These are phyloP conservation scores for Chalciporus sp. DNA, from an alignment of 1,284 basidiomycete species.

Conservation along the genomic window DNA sequence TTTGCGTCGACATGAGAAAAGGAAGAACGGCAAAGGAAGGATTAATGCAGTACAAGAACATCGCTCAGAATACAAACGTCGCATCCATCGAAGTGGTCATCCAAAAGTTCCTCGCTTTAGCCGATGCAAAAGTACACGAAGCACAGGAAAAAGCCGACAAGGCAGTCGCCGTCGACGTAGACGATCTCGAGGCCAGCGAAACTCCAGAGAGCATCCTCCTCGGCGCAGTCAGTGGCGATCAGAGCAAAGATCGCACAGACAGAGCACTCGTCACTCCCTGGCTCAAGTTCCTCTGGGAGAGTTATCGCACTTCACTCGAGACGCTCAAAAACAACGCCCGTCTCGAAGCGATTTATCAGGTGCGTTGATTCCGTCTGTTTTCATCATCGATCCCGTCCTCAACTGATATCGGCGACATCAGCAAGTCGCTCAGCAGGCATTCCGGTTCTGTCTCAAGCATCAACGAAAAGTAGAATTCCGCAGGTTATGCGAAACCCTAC, in stretches of 20 bases:
- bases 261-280: slow-evolving; percentile 95
- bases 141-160: slow-evolving; percentile 86
- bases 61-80: slow-evolving; percentile 91
- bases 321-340: slow-evolving; percentile 97
- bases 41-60: slow-evolving; percentile 96
- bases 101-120: slow-evolving; percentile 84
- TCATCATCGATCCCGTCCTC: neutral
- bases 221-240: slow-evolving; percentile 87
- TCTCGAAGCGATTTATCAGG: slow-evolving; percentile 94
- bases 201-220: slow-evolving; percentile 91
- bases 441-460: slow-evolving; percentile 95
- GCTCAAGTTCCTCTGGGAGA: slow-evolving; percentile 99
- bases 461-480: slow-evolving; percentile 97
- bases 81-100: slow-evolving; percentile 93
- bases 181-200: slow-evolving; percentile 89
- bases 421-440: slow-evolving; percentile 97
- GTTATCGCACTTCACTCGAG: slow-evolving; percentile 95
- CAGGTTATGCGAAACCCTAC: slow-evolving; percentile 94
- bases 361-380: slow-evolving; percentile 35
- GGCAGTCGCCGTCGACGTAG: slow-evolving; percentile 74
- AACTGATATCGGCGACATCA: slow-evolving; percentile 32
- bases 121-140: slow-evolving; percentile 86
- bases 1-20: slow-evolving; percentile 95
- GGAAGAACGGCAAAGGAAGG: slow-evolving; percentile 94
- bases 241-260: slow-evolving; percentile 95